Conservation (phyloP, 83 land plant species). For the Isoetes engelmannii region DNA sequence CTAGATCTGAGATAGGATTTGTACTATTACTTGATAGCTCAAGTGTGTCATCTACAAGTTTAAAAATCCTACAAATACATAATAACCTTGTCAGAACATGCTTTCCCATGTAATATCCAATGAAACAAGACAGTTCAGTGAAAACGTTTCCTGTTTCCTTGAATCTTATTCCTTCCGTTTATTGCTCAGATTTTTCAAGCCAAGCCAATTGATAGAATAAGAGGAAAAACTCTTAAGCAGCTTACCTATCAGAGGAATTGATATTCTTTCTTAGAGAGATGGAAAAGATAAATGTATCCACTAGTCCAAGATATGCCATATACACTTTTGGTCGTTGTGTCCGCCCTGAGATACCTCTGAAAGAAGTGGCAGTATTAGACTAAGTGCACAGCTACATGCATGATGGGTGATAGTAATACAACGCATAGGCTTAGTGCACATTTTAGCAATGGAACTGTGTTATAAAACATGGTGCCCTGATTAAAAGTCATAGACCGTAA, state of each 20-base stretch:
- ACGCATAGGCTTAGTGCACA: too few species aligned
- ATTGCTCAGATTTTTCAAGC: background rate
- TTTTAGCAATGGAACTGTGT: background rate
- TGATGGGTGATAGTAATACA: background rate
- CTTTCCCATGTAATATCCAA: background rate
- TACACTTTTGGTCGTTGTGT: constrained; percentile 27
- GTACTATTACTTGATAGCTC: constrained; percentile 18
- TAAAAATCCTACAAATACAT: constrained; percentile 23
- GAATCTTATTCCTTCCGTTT: background rate
- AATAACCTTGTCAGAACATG: background rate
- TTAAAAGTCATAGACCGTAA: too few species aligned
- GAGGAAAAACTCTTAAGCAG: background rate
- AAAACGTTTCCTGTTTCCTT: background rate
- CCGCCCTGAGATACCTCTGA: constrained; percentile 22
- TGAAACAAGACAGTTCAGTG: background rate
- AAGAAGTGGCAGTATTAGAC: background rate
- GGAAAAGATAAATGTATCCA: constrained; percentile 21
- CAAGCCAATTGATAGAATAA: background rate
- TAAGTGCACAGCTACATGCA: background rate
- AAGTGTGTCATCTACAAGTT: constrained; percentile 27
- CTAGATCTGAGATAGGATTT: constrained; percentile 23
- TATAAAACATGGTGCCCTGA: background rate
- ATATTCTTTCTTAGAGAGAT: constrained; percentile 15
- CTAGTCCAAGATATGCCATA: constrained; percentile 10
- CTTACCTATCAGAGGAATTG: constrained; percentile 23